Percentiles rank a stretch among this genome's conserved stretches.
Evolutionary conservation across 352 stramenopile species (phyloP).

Genomic region (Phytophthora capsici): DNA sequence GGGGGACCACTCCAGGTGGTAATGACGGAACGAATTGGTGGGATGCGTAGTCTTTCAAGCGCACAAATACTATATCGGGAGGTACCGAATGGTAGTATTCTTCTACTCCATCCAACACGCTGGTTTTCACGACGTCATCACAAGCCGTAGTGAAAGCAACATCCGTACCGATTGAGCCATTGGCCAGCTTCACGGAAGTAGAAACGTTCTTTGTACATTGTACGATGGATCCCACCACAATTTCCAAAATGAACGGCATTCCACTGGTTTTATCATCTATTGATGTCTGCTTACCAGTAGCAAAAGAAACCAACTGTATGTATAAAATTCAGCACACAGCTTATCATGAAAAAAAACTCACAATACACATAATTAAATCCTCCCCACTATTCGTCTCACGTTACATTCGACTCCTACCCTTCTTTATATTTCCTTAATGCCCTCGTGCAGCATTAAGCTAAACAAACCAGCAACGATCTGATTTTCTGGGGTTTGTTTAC

Average conservation of each 20-base stretch:
- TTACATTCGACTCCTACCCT: no score
- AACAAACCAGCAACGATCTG: no score
- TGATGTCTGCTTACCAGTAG: no score
- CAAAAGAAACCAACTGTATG: no score
- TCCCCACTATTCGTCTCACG: no score
- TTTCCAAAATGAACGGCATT: not conserved
- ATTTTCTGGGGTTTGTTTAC: no score
- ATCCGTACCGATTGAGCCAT: constrained; percentile 8
- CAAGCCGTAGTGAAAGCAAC: no score
- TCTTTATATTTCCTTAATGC: no score
- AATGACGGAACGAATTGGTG: not conserved
- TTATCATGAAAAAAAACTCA: no score
- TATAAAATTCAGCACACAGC: no score
- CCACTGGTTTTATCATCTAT: not conserved
- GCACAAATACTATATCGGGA: constrained; percentile 1
- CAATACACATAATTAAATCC: no score
- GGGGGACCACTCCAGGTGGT: not conserved
- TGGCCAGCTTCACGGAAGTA: not conserved
- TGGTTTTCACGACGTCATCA: not conserved
- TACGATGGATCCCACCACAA: not conserved
- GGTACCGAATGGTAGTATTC: not conserved
- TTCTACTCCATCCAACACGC: not conserved
- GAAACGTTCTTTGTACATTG: constrained; percentile 17
- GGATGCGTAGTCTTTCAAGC: not conserved
- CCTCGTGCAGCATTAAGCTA: no score